Evolutionary conservation across 257 asterid species (phyloP).

Genomic region (Solanum sejunctum): DNA sequence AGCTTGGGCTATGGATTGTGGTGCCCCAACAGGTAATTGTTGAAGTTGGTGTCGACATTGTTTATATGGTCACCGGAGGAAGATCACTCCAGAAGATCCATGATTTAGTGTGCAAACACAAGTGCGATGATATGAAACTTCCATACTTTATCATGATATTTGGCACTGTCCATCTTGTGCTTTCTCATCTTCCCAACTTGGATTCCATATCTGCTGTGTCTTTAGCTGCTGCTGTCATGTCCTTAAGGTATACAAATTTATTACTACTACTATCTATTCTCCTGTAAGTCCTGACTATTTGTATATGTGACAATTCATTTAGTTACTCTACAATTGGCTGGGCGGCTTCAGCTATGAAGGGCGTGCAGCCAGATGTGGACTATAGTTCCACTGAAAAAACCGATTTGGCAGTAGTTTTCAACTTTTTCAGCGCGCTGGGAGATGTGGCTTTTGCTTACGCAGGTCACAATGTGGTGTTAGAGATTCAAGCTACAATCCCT

Average conservation of each 20-base stretch:
- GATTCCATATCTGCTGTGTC: neutral
- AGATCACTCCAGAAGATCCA: slow-evolving; percentile 26
- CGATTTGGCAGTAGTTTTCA: slow-evolving; percentile 46
- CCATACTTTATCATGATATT: slow-evolving; percentile 16
- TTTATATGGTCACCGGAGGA: slow-evolving; percentile 48
- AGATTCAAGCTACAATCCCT: slow-evolving; percentile 92
- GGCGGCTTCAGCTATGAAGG: slow-evolving; percentile 34
- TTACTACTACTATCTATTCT: neutral
- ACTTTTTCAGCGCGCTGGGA: slow-evolving; percentile 72
- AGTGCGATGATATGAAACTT: slow-evolving; percentile 7
- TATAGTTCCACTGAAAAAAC: slow-evolving; percentile 45
- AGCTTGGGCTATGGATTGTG: slow-evolving; percentile 41
- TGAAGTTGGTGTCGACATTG: slow-evolving; percentile 27
- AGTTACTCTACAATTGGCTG: slow-evolving; percentile 46
- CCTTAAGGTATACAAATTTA: neutral
- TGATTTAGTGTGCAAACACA: slow-evolving; percentile 11
- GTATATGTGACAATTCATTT: neutral
- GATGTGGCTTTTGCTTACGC: slow-evolving; percentile 94
- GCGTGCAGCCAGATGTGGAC: slow-evolving; percentile 24
- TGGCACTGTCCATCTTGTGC: slow-evolving; percentile 27
- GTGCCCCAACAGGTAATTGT: slow-evolving; percentile 36
- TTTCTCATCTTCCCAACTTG: slow-evolving; percentile 5
- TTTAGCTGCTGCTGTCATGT: slow-evolving; percentile 10
- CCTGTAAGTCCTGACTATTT: neutral
- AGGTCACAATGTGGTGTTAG: slow-evolving; percentile 91